Conservation (phyloP, 208 protist species). For the Acanthamoeba royreba region DNA sequence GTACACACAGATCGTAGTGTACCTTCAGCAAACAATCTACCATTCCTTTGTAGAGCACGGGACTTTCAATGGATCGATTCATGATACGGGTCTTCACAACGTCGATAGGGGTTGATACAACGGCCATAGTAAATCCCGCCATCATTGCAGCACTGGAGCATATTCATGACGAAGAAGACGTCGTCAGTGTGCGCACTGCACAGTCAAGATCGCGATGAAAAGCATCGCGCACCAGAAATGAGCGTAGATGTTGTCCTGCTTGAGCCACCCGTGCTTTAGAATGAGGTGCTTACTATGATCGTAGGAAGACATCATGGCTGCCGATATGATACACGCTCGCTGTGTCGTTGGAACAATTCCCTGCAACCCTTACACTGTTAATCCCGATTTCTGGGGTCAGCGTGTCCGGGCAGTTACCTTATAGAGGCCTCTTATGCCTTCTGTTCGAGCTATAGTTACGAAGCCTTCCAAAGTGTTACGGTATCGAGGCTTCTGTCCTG, state of each 20-base stretch:
- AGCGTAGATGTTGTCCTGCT: not conserved
- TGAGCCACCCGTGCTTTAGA: not conserved
- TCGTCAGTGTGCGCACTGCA: no score
- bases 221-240: not conserved
- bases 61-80: not conserved
- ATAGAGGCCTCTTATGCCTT: not conserved
- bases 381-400: no score
- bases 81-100: slow-evolving; percentile 7
- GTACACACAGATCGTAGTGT: no score
- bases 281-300: slow-evolving; percentile 13
- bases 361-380: not conserved
- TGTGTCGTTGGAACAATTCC: not conserved
- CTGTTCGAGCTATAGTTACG: not conserved
- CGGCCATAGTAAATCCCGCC: not conserved
- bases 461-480: not conserved
- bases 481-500: not conserved
- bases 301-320: not conserved
- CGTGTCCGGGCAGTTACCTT: no score
- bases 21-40: not conserved
- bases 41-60: not conserved
- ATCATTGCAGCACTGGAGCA: not conserved
- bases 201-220: no score
- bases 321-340: not conserved
- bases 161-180: no score
- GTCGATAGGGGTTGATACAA: not conserved